A percentile compares a stretch with the other conserved stretches of the same genome.
These are phyloP conservation scores for Nannochloris sp. DNA, from an alignment of 139 green algal species.

Conservation along the genomic window DNA sequence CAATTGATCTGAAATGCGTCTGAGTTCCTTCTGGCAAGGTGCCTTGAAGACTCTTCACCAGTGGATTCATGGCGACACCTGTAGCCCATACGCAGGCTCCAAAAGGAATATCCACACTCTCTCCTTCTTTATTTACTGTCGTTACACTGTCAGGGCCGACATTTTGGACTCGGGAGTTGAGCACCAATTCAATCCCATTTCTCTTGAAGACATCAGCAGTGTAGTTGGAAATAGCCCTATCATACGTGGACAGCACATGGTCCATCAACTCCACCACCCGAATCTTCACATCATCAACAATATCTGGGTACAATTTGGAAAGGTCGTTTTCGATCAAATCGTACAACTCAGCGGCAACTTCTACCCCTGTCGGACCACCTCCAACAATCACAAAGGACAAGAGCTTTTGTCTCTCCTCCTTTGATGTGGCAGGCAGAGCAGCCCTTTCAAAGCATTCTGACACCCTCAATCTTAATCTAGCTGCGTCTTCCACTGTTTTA, in stretches of 20 bases:
- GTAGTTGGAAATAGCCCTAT: slow-evolving; percentile 75
- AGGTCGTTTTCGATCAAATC: slow-evolving; percentile 72
- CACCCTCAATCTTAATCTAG: slow-evolving; percentile 54
- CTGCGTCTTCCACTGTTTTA: slow-evolving; percentile 78
- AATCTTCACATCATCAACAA: slow-evolving; percentile 52
- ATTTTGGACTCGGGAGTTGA: slow-evolving; percentile 61
- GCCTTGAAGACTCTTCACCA: slow-evolving; percentile 71
- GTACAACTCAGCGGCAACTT: slow-evolving; percentile 84
- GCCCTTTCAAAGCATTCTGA: slow-evolving; percentile 85
- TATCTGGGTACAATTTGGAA: slow-evolving; percentile 50
- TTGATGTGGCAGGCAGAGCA: slow-evolving; percentile 49
- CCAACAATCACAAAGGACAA: slow-evolving; percentile 86
- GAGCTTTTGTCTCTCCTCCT: slow-evolving; percentile 60
- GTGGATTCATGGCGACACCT: slow-evolving; percentile 80
- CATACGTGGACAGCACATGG: slow-evolving; percentile 85
- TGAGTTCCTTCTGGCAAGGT: slow-evolving; percentile 53
- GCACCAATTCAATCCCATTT: slow-evolving; percentile 49
- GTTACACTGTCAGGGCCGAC: slow-evolving; percentile 39
- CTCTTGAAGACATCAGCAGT: slow-evolving; percentile 46
- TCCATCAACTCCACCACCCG: slow-evolving; percentile 77
- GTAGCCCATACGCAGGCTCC: slow-evolving; percentile 86
- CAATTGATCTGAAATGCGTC: slow-evolving; percentile 73
- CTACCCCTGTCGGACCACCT: slow-evolving; percentile 81
- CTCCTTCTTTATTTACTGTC: slow-evolving; percentile 43
- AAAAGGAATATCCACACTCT: slow-evolving; percentile 55